phyloP scores from a whole-genome alignment of 306 rosid genomes.

The Prunus kanzakura region DNA sequence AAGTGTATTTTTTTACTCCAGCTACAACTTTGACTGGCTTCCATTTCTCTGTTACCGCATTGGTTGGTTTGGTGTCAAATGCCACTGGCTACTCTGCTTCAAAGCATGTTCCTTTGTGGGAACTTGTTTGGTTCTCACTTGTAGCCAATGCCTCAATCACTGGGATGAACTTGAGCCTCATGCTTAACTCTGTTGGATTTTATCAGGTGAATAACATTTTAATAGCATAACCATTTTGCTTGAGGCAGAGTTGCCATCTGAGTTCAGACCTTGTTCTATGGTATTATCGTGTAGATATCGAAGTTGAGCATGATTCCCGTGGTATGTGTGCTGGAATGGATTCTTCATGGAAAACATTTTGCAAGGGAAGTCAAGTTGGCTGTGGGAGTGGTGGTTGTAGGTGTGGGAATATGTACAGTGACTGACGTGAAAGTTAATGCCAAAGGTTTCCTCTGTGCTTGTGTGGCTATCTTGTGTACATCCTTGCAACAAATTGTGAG shows the following conservation, averaged over 20 bases:
- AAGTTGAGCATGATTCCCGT: constrained; percentile 60
- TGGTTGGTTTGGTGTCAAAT: constrained; percentile 45
- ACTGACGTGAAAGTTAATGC: constrained; percentile 51
- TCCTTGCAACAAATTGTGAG: constrained; percentile 60
- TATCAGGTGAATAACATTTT: constrained; percentile 36
- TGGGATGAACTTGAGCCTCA: constrained; percentile 54
- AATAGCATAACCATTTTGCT: background rate
- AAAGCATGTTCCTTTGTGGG: constrained; percentile 47
- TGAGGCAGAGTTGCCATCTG: background rate
- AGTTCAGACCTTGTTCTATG: background rate
- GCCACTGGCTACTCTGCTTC: constrained; percentile 46
- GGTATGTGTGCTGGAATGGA: constrained; percentile 62
- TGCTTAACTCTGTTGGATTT: constrained; percentile 57
- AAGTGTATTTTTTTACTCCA: constrained; percentile 2
- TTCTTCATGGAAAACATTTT: constrained; percentile 47
- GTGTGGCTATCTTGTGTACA: constrained; percentile 42
- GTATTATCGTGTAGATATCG: constrained; percentile 35
- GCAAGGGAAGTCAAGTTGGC: constrained; percentile 56
- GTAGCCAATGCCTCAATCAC: constrained; percentile 44
- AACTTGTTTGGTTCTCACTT: constrained; percentile 44
- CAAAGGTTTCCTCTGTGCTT: constrained; percentile 53
- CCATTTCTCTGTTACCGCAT: constrained; percentile 41
- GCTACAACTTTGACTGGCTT: constrained; percentile 55
- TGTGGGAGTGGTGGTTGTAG: constrained; percentile 44
- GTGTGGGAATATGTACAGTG: constrained; percentile 54